Conservation (phyloP, 441 rosid species). For the Brassica hybrid region DNA sequence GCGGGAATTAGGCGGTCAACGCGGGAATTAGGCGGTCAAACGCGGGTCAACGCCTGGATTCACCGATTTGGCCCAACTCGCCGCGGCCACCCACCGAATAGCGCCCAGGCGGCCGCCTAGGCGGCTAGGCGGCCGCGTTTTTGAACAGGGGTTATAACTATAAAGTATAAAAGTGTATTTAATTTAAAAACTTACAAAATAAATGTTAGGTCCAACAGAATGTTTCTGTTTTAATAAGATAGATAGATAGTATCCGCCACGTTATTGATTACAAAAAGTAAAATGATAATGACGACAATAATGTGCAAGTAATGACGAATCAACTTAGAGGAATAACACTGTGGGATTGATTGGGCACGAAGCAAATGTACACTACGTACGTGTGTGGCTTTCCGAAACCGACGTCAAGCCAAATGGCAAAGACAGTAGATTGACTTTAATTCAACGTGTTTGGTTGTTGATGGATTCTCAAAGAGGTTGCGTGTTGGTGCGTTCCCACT, state of each 20-base stretch:
- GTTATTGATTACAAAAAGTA: slow-evolving; percentile 12
- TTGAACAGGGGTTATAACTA: too few species aligned
- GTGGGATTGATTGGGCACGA: slow-evolving; percentile 34
- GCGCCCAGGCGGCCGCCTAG: too few species aligned
- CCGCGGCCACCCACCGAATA: too few species aligned
- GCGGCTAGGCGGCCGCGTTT: too few species aligned
- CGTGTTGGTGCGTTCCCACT: slow-evolving; percentile 40
- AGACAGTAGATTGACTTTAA: slow-evolving; percentile 34
- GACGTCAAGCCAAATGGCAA: slow-evolving; percentile 41
- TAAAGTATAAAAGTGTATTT: too few species aligned
- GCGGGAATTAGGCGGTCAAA: too few species aligned
- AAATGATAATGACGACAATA: slow-evolving; percentile 28
- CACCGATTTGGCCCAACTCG: too few species aligned
- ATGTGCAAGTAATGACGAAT: slow-evolving; percentile 16
- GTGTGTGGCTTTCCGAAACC: slow-evolving; percentile 26
- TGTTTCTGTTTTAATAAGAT: too few species aligned
- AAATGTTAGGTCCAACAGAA: too few species aligned
- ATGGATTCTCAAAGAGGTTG: slow-evolving; percentile 28
- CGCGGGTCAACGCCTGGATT: too few species aligned
- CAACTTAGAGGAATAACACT: background rate
- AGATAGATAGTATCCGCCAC: slow-evolving; percentile 10
- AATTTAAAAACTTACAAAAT: too few species aligned
- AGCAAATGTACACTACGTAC: slow-evolving; percentile 19
- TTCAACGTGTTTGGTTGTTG: slow-evolving; percentile 43
- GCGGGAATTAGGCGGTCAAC: too few species aligned